Conservation (phyloP, 108 stramenopile genomes). For the Cyclotella atomus region DNA sequence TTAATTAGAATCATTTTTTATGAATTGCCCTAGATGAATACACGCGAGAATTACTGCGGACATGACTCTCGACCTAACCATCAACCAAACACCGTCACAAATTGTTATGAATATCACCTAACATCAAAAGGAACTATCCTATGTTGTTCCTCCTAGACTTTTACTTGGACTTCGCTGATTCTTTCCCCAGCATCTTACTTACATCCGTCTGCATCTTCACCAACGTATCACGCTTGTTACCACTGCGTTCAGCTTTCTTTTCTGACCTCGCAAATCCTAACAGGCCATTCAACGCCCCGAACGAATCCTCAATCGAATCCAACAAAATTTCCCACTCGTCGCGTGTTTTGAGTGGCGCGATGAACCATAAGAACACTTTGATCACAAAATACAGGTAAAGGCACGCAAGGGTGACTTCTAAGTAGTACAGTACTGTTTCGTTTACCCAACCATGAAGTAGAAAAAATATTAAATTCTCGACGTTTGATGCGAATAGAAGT, state of each 20-base stretch:
- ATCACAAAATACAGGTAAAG: slow-evolving; percentile 27
- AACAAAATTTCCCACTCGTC: slow-evolving; percentile 17
- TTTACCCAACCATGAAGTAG: slow-evolving; percentile 17
- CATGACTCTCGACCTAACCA: too few relatives aligned
- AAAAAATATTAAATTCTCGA: slow-evolving; percentile 35
- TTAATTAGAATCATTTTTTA: too few relatives aligned
- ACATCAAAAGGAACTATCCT: too few relatives aligned
- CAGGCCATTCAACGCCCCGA: background rate
- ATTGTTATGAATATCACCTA: too few relatives aligned
- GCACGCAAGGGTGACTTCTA: slow-evolving; percentile 18
- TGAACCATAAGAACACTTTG: slow-evolving; percentile 31
- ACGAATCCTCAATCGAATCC: background rate
- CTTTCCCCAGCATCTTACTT: background rate
- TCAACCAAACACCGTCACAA: too few relatives aligned
- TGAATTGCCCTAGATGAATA: too few relatives aligned
- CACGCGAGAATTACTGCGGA: too few relatives aligned
- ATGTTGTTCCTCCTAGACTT: too few relatives aligned
- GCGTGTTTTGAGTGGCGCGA: slow-evolving; percentile 22
- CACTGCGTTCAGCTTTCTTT: too few relatives aligned
- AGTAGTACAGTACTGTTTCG: background rate
- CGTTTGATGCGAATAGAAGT: slow-evolving; percentile 44
- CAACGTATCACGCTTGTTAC: background rate
- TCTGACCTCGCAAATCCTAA: background rate
- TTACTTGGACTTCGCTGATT: background rate
- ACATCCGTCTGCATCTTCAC: background rate